Evolutionary conservation across 1,284 basidiomycete species (phyloP), one percentile per base, ranked within the genome.

Genomic region (Tausonia pullulans): DNA sequence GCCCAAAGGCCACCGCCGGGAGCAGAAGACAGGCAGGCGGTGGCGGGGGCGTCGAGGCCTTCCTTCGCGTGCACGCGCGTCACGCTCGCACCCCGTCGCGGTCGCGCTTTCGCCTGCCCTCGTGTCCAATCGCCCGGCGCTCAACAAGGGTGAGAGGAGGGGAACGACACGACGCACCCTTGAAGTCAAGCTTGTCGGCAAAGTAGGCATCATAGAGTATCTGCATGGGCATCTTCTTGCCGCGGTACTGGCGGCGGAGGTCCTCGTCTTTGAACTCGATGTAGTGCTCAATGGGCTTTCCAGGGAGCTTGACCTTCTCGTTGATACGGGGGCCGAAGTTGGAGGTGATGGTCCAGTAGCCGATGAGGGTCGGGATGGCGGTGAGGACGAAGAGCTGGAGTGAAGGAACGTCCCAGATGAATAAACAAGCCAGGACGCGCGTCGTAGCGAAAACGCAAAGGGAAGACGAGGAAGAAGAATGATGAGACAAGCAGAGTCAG

Each of bases 151-250:
- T 27, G 27, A 49, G 46, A 60, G 14, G 39, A 50, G 53, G 56
- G 46, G 27, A 48, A 40, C 40, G 27, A 27, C 27, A 27, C 27
- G 27, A 55, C 79, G 51, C 61, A 86, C 92, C 92, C 68, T 97
- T 98, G 76, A 98, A 88, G 69, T 98, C 92, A 68, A 95, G 85
- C 80, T 97, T 97, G 69, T 87, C 87, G 67, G 95, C 93, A 78
- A 99, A 98, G 80, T 90, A 98, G 68, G 91, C 90, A 79, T 98
- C 96, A 76, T 98, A 88, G 82, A 97, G 96, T 69, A 89, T 79
- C 79, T 98, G 93, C 87, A 97, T 96, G 59, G 94, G 94, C 69
- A 98, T 97, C 79, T 97, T 98, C 75, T 87, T 86, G 75, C 71
- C 75, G 49, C 83, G 84, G 80, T 93, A 97, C 71, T 86, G 81